A percentile compares a stretch with the other conserved stretches of the same genome.
phyloP scores from a whole-genome alignment of 176 grass and related monocot species.

The sorghum (Sorghum bicolor) region DNA sequence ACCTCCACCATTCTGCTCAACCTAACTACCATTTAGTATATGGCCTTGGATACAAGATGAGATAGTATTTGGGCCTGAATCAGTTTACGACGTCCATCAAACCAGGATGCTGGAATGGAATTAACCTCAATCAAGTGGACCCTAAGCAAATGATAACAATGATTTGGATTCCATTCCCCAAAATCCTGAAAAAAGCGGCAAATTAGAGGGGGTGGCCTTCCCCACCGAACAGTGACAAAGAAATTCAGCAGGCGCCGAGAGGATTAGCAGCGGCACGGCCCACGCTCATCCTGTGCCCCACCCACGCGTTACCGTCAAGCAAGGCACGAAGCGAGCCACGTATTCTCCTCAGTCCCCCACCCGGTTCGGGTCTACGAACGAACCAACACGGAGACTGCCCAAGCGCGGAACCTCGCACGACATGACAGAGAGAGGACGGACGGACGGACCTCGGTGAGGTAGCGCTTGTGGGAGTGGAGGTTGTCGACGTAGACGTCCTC shows the following conservation, averaged over 20 bases:
- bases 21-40: background rate
- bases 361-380: no score
- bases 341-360: no score
- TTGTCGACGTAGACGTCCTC: constrained; percentile 82
- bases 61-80: background rate
- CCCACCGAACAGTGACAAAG: background rate
- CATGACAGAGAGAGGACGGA: background rate
- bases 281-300: no score
- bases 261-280: background rate
- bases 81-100: background rate
- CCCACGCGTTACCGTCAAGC: background rate
- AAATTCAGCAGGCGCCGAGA: background rate
- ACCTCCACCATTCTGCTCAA: background rate
- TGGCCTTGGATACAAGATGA: background rate
- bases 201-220: background rate
- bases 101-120: background rate
- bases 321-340: no score
- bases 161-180: background rate
- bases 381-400: background rate
- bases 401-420: background rate
- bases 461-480: constrained; percentile 73
- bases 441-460: constrained; percentile 68
- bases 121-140: background rate
- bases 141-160: background rate
- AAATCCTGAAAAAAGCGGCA: background rate